These are phyloP conservation scores for Zymoseptoria passerinii DNA, from an alignment of 2,329 filamentous ascomycete genomes.

Conservation along the genomic window DNA sequence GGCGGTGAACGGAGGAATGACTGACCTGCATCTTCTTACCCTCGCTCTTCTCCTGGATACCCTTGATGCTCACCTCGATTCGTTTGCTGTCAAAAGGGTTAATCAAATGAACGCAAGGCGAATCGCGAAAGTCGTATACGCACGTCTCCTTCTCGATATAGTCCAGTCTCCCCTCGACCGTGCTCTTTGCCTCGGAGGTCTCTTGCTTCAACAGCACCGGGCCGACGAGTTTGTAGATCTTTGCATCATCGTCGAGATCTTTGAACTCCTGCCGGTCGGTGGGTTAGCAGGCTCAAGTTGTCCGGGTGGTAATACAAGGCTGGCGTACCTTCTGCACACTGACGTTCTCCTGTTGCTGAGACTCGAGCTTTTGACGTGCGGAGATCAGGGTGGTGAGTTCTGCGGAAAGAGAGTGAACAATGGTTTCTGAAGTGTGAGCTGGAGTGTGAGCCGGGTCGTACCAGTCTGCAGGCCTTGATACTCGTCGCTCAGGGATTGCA, in stretches of 20 bases:
- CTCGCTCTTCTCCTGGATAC: slow-evolving; percentile 56
- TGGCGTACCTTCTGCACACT: slow-evolving; percentile 66
- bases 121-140: slow-evolving; percentile 26
- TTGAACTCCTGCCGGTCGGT: slow-evolving; percentile 61
- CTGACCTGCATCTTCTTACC: slow-evolving; percentile 56
- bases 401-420: slow-evolving; percentile 32
- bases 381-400: slow-evolving; percentile 71
- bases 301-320: not conserved
- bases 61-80: slow-evolving; percentile 57
- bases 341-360: slow-evolving; percentile 86
- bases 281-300: not conserved
- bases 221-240: slow-evolving; percentile 92
- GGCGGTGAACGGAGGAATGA: slow-evolving; percentile 4
- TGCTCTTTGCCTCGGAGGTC: slow-evolving; percentile 77
- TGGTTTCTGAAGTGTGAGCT: not conserved
- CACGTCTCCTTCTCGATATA: slow-evolving; percentile 94
- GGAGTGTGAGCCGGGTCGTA: slow-evolving; percentile 30
- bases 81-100: slow-evolving; percentile 44
- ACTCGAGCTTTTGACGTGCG: slow-evolving; percentile 83
- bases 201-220: slow-evolving; percentile 94
- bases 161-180: slow-evolving; percentile 81
- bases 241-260: slow-evolving; percentile 67
- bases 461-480: slow-evolving; percentile 82
- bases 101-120: not conserved
- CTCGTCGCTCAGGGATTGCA: slow-evolving; percentile 78